Base-by-base conservation (phyloP, 108 stramenopile species). In the Asterionellopsis glacialis region DNA sequence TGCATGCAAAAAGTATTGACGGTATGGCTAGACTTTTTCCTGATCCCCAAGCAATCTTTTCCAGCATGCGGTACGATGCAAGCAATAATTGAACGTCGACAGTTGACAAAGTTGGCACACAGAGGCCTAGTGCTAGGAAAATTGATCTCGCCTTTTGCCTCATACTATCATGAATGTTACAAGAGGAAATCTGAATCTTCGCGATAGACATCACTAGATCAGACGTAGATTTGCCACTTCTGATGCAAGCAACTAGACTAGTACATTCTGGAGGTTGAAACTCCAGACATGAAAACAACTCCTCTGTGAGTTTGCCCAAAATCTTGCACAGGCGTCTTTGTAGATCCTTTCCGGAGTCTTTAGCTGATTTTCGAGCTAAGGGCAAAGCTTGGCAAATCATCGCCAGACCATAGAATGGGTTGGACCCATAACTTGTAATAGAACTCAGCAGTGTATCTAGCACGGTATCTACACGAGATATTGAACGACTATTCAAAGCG, bases 11-110 rank as follows among this genome's bases (percentile, higher is more conserved):
- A 41, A 82, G 70, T 0, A 77, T 62, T 25, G 72, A 45, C 22
- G 63, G 19, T 0, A 85, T 27, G 5, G 70, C 78, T 48, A 83
- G 68, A 1, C 82, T 82, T 51, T 83, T 83, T 26, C 88, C 88
- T 40, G 68, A 65, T 41, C 77, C 82, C 84, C 82, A 82, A 16
- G 77, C 74, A 26, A 89, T 39, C 43, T 77, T 68, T 43, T 80
- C 74, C 5, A 89, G 62, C 24, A 84, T 28, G 33, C 42, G 39
- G 19, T 78, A 54, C 0, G 80, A 33, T 23, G 63, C 74, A 40
- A 69, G 49, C 48, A 79, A 44, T 11, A 89, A 57, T 43, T 77
- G 73, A 15, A 65, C 55, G 38, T 79, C 69, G 5, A 80, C 44
- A 11, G 54, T 44, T 12, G 72, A 27, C 38, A 86, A 57, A 13